These are phyloP conservation scores for Metschnikowia cubensis DNA, from an alignment of 805 yeast species.

Conservation along the genomic window DNA sequence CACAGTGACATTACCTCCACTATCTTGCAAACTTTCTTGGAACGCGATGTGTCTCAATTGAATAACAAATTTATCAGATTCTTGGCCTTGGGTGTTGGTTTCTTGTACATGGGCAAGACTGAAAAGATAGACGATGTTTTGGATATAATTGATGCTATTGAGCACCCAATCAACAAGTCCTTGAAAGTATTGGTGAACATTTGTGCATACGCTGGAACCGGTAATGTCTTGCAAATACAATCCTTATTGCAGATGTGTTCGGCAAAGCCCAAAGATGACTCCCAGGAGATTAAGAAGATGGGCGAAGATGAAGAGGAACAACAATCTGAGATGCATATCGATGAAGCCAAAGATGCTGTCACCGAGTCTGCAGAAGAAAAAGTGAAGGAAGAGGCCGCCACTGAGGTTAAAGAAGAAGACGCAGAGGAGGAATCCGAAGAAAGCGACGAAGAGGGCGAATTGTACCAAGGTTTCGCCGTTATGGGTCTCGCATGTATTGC, in stretches of 20 bases:
- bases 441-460: slow-evolving; percentile 46
- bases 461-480: slow-evolving; percentile 83
- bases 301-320: slow-evolving; percentile 25
- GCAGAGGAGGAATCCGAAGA: slow-evolving; percentile 28
- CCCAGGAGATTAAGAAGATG: slow-evolving; percentile 56
- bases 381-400: slow-evolving; percentile 16
- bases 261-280: slow-evolving; percentile 56
- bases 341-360: slow-evolving; percentile 30
- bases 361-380: slow-evolving; percentile 19
- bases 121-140: slow-evolving; percentile 92
- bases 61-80: slow-evolving; percentile 85
- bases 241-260: slow-evolving; percentile 85
- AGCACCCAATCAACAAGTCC: slow-evolving; percentile 87
- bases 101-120: slow-evolving; percentile 88
- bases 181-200: slow-evolving; percentile 85
- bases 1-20: slow-evolving; percentile 93
- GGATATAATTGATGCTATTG: slow-evolving; percentile 91
- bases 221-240: slow-evolving; percentile 93
- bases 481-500: slow-evolving; percentile 92
- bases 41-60: slow-evolving; percentile 73
- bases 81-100: slow-evolving; percentile 86
- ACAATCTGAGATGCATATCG: slow-evolving; percentile 21
- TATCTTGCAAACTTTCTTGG: slow-evolving; percentile 83
- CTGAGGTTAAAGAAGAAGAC: slow-evolving; percentile 10
- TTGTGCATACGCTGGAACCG: slow-evolving; percentile 96